Conservation (phyloP, 75 land plant genomes). For the Isoetes taiwanensis region DNA sequence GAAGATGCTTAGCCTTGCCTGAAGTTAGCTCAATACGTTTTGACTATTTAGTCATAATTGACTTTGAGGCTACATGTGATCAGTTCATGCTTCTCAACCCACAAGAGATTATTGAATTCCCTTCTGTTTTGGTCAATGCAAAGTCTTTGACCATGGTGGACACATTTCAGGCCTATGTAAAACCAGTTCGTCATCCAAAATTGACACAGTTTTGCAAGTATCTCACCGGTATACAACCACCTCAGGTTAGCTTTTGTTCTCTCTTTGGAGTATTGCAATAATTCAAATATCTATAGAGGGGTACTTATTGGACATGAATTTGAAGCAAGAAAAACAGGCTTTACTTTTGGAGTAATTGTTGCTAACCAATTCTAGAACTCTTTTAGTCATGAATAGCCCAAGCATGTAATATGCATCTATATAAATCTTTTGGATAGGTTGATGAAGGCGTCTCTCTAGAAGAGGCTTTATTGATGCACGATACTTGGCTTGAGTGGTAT, state of each 20-base stretch:
- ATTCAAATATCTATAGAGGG: no score
- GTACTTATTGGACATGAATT: no score
- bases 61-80: constrained; percentile 95
- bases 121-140: constrained; percentile 67
- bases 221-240: constrained; percentile 65
- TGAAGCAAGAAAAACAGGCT: no score
- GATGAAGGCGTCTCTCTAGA: constrained; percentile 55
- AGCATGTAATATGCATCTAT: no score
- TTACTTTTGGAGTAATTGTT: no score
- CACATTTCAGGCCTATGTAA: constrained; percentile 62
- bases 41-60: constrained; percentile 91
- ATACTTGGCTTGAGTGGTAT: constrained; percentile 80
- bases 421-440: no score
- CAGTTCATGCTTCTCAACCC: constrained; percentile 42
- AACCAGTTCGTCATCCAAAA: constrained; percentile 48
- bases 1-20: no score
- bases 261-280: no score
- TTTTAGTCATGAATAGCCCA: no score
- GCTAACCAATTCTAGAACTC: no score
- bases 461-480: constrained; percentile 79
- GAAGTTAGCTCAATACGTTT: no score
- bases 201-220: constrained; percentile 72
- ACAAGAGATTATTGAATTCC: constrained; percentile 92
- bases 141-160: constrained; percentile 45
- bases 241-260: constrained; percentile 62